Evolutionary conservation across 768 basidiomycete genomes (phyloP).

Genomic region (Pleurotus cornucopiae): DNA sequence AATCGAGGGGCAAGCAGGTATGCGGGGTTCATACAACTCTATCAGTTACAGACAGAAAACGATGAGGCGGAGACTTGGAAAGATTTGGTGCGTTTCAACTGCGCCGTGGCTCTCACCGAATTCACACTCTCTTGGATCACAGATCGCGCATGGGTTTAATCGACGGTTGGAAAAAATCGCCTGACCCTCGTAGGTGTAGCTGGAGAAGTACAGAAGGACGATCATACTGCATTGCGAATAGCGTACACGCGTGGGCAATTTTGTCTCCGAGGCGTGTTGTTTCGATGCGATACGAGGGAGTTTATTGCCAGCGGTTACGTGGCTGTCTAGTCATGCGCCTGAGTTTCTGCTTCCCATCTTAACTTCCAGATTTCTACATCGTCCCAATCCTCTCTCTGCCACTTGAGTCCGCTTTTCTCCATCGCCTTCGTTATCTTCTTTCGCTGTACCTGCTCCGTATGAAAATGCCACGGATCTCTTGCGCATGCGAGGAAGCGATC

Average conservation of each 20-base stretch:
- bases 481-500: constrained; percentile 57
- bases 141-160: constrained; percentile 79
- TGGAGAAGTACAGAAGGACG: too few relatives aligned
- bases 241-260: too few relatives aligned
- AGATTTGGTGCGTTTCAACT: constrained; percentile 53
- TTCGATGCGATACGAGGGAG: too few relatives aligned
- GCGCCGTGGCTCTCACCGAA: not conserved
- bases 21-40: constrained; percentile 74
- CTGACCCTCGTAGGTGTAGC: too few relatives aligned
- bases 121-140: not conserved
- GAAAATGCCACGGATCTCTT: constrained; percentile 49
- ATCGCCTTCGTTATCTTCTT: constrained; percentile 59
- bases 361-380: constrained; percentile 80
- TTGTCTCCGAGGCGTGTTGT: too few relatives aligned
- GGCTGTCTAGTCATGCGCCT: not conserved
- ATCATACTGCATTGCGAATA: too few relatives aligned
- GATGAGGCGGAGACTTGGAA: constrained; percentile 85
- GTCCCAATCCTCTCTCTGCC: constrained; percentile 73
- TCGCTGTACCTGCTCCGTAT: constrained; percentile 51
- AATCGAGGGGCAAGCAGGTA: not conserved
- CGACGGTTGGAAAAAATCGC: constrained; percentile 53
- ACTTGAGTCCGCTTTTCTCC: constrained; percentile 50
- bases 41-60: constrained; percentile 80
- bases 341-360: constrained; percentile 14
- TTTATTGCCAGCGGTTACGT: too few relatives aligned